Evolutionary conservation across 1,284 basidiomycete species (phyloP).

Genomic region (Moesziomyces antarcticus): DNA sequence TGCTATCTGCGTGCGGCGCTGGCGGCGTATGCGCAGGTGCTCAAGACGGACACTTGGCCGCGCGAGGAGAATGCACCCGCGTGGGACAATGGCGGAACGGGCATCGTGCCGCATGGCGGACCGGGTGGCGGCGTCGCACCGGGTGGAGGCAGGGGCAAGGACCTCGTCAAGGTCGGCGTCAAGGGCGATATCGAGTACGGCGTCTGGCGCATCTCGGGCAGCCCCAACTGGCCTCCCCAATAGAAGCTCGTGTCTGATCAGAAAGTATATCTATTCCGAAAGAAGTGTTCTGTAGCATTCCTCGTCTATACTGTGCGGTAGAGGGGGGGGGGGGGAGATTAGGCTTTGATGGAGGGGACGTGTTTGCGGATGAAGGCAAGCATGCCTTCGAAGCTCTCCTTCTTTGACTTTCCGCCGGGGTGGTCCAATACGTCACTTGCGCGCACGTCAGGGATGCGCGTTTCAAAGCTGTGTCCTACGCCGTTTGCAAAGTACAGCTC

Average conservation of each 20-base stretch:
- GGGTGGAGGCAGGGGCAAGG: slow-evolving; percentile 38
- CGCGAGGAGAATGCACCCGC: slow-evolving; percentile 19
- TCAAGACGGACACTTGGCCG: slow-evolving; percentile 37
- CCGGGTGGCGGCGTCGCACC: slow-evolving; percentile 41
- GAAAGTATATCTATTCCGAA: no score
- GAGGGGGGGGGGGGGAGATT: background rate
- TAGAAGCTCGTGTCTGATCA: background rate
- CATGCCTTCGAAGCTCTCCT: slow-evolving; percentile 27
- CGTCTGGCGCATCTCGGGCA: slow-evolving; percentile 43
- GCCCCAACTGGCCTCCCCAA: slow-evolving; percentile 39
- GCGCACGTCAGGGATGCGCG: slow-evolving; percentile 30
- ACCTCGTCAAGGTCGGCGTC: slow-evolving; percentile 24
- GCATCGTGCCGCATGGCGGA: slow-evolving; percentile 23
- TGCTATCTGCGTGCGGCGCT: slow-evolving; percentile 51
- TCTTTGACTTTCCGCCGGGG: slow-evolving; percentile 26
- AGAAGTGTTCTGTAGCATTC: background rate
- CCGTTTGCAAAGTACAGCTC: slow-evolving; percentile 28
- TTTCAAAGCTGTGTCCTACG: slow-evolving; percentile 40
- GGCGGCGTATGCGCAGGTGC: slow-evolving; percentile 26
- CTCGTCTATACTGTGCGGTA: background rate
- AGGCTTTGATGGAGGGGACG: slow-evolving; percentile 7
- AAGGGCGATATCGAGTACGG: slow-evolving; percentile 58
- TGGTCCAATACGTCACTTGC: slow-evolving; percentile 2
- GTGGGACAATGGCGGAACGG: slow-evolving; percentile 25
- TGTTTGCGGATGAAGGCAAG: slow-evolving; percentile 24